Base-by-base conservation (phyloP, 768 basidiomycete species). In the Lepiota venenata region DNA sequence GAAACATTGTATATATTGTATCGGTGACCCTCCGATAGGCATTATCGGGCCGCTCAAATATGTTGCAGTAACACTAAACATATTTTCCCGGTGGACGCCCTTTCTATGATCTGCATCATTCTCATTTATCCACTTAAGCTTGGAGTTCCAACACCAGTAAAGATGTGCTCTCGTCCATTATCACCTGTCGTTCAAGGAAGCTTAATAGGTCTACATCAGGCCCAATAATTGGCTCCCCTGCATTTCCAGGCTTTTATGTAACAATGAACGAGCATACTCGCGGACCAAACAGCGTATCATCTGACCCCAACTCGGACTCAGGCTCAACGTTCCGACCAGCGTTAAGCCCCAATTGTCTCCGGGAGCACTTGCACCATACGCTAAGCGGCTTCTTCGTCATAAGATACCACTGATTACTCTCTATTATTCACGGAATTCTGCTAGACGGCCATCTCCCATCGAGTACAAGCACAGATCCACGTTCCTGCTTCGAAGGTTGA, bases 261-360 rank as follows among this genome's bases (percentile, higher is more conserved):
- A 18, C 14, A 36, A 44, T 3, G 9, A 25, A 39, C 25, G 5
- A 49, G 36, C 25, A 52, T n/a, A 29, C 39, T 14, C 15, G 42
- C 9, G 37, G 8, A 20, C 9, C 7, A 43, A 25, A 18, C 32
- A 21, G 63, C 74, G 21, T 60, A 86, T 89, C 88, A 65, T 90
- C 87, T 1, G 85, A 84, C 62, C 80, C 84, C 22, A 88, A 69
- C 59, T 87, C 82, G 2, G 82, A 83, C 55, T 83, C 85, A n/a
- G 79, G 79, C 67, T 91, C 89, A 14, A 63, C 75, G 63, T 92
- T 91, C 47, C 89, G 75, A 73, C 90, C 87, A 0, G 74, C 83
- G 63, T 93, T 92, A 3, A 84, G 77, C 3, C 75, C 82, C 14
- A 93, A 71, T 46, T 82, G 71, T 36, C 90, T 74, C 54, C 75